Conservation (phyloP, 495 filamentous ascomycete species). For the Aspergillus haitiensis region DNA sequence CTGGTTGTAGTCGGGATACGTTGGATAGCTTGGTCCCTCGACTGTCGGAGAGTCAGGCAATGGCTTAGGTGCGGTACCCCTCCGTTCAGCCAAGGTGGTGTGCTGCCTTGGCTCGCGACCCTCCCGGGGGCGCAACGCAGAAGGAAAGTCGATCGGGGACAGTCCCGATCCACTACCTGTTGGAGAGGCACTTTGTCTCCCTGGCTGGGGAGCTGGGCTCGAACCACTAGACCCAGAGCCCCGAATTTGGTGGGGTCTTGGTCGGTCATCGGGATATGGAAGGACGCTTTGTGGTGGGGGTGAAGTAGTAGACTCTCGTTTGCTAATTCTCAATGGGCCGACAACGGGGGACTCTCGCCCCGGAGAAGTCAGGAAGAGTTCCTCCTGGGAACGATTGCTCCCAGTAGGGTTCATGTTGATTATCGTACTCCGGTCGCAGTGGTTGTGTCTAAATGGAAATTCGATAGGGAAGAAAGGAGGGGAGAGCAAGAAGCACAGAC, state of each 20-base stretch:
- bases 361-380: conserved; percentile 67
- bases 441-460: not conserved
- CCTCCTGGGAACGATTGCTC: conserved; percentile 62
- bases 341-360: conserved; percentile 69
- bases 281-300: conserved; percentile 42
- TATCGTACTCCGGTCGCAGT: not conserved
- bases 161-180: conserved; percentile 34
- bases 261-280: conserved; percentile 76
- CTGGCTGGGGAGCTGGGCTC: conserved; percentile 37
- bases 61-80: conserved; percentile 68
- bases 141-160: conserved; percentile 40
- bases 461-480: too few species aligned
- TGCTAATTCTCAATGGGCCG: conserved; percentile 83
- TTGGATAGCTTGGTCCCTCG: conserved; percentile 52
- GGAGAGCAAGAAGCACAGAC: too few species aligned
- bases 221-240: conserved; percentile 34
- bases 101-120: conserved; percentile 41
- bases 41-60: conserved; percentile 74
- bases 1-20: conserved; percentile 59
- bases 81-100: conserved; percentile 65
- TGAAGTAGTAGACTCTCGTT: conserved; percentile 51
- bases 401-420: conserved; percentile 41
- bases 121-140: conserved; percentile 49
- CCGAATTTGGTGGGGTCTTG: conserved; percentile 48
- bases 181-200: conserved; percentile 28